Evolutionary conservation across 768 basidiomycete species (phyloP), one percentile per base, ranked within the genome.

Genomic region (Kwoniella sp.): DNA sequence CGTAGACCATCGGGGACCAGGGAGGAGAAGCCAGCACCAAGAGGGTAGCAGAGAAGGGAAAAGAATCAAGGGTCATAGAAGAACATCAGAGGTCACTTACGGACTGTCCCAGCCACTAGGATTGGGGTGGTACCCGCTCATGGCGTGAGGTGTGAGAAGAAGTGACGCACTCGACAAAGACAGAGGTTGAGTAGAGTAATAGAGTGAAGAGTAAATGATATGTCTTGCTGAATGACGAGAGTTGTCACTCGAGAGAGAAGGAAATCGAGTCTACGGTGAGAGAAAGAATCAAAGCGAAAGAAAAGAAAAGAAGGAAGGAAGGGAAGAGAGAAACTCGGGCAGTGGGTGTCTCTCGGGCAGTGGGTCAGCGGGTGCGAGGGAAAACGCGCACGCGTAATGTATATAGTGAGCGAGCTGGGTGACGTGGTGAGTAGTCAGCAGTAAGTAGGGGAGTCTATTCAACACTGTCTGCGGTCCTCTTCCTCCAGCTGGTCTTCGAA

Each of bases 231-330:
- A 45, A 47, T 28, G 45, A 58, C 23, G 59, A 51, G 23, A n/a
- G 22, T 45, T 31, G 17, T 54, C 60, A 54, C 50, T 61, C 48
- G 22, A 60, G 31, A 57, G 30, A 11, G 26, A 50, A 31, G 51
- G 22, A 11, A 28, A 62, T 26, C 34, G 55, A 41, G 38, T 8
- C 5, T 22, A 37, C 15, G 48, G 45, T 2, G 17, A 31, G 22
- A 29, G 48, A 58, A 45, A 57, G 26, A 29, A 23, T 22, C 29
- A 13, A 26, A 45, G 28, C 9, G 57, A 22, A 45, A n/a, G 30
- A 20, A 48, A 23, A 48, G 48, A 48, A 55, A 51, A 51, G 48
- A 55, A 29, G 53, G 22, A 31, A n/a, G 38, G 3, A 58, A 61
- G n/a, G 28, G 15, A 55, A 11, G 51, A 38, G 8, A 61, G 34